Conservation (phyloP, 2,329 filamentous ascomycete genomes). For the Periconia macrospinosa region DNA sequence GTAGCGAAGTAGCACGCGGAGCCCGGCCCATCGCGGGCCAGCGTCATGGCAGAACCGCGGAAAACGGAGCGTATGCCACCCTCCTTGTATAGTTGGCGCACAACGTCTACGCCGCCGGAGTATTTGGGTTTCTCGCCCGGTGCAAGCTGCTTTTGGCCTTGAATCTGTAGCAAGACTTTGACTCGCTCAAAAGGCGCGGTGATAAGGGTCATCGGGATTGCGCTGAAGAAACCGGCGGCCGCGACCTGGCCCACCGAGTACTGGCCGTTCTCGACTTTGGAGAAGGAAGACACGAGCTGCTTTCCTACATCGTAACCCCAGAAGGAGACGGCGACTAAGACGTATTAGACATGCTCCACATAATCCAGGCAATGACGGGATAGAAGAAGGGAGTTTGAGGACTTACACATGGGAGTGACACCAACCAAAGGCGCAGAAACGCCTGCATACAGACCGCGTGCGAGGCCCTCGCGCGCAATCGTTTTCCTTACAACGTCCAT, state of each 20-base stretch:
- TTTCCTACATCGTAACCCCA: slow-evolving; percentile 96
- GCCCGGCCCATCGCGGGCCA: slow-evolving; percentile 91
- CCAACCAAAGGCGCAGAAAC: slow-evolving; percentile 92
- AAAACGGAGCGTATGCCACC: slow-evolving; percentile 91
- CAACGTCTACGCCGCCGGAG: slow-evolving; percentile 83
- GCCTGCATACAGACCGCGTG: slow-evolving; percentile 86
- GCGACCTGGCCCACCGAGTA: slow-evolving; percentile 87
- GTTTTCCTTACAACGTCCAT: slow-evolving; percentile 91
- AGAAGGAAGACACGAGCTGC: slow-evolving; percentile 72
- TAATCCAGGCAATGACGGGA: no score
- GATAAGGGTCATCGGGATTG: slow-evolving; percentile 95
- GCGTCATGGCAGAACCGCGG: slow-evolving; percentile 84
- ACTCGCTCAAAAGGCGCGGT: slow-evolving; percentile 99
- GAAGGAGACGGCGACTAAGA: slow-evolving; percentile 65
- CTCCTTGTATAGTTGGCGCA: slow-evolving; percentile 87
- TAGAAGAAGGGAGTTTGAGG: not conserved
- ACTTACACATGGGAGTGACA: slow-evolving; percentile 98
- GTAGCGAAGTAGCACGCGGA: slow-evolving; percentile 95
- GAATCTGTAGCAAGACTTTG: slow-evolving; percentile 97
- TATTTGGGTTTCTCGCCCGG: slow-evolving; percentile 94
- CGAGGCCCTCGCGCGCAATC: slow-evolving; percentile 80
- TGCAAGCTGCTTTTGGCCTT: slow-evolving; percentile 82
- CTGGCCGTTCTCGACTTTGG: slow-evolving; percentile 66
- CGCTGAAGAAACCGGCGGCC: slow-evolving; percentile 89
- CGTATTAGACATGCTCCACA: not conserved